A percentile compares a stretch with the other conserved stretches of the same genome.
Evolutionary conservation across 352 stramenopile species (phyloP).

Genomic region (Phytophthora macrochlamydospora): DNA sequence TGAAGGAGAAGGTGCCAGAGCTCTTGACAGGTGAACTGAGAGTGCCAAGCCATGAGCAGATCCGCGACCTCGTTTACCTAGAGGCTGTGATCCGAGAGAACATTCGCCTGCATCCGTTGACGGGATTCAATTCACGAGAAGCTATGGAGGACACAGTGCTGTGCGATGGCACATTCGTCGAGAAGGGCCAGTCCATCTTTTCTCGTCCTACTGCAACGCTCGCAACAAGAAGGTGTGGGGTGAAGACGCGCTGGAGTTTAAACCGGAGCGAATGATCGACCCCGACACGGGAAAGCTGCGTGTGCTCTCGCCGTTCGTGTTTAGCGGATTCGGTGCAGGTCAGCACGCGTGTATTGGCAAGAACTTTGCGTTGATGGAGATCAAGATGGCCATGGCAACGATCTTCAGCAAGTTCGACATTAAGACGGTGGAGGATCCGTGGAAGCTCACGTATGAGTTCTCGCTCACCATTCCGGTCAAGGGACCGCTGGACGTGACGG

Average conservation of each 20-base stretch:
- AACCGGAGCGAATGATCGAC: constrained; percentile 56
- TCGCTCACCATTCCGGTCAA: constrained; percentile 36
- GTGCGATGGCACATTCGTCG: constrained; percentile 12
- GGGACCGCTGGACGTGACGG: constrained; percentile 20
- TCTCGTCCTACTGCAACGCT: constrained; percentile 7
- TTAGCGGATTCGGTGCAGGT: constrained; percentile 71
- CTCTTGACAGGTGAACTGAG: constrained; percentile 10
- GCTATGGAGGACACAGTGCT: constrained; percentile 21
- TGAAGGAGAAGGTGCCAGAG: constrained; percentile 30
- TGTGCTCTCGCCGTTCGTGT: constrained; percentile 55
- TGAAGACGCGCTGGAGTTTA: constrained; percentile 45
- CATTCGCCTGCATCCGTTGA: constrained; percentile 53
- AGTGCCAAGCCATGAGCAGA: constrained; percentile 31
- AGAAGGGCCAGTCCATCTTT: constrained; percentile 6
- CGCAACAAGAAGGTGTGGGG: constrained; percentile 63
- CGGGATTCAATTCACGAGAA: constrained; percentile 41
- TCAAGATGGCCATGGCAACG: constrained; percentile 61
- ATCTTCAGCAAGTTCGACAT: constrained; percentile 60
- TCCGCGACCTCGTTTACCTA: constrained; percentile 51
- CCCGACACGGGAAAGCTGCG: constrained; percentile 36
- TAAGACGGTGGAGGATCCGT: constrained; percentile 32
- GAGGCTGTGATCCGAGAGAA: constrained; percentile 52
- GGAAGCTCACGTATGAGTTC: constrained; percentile 40
- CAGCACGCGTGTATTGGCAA: constrained; percentile 71
- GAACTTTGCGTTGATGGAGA: constrained; percentile 68